Conservation (phyloP, 306 rosid species). For the Hippophae rhamnoides region DNA sequence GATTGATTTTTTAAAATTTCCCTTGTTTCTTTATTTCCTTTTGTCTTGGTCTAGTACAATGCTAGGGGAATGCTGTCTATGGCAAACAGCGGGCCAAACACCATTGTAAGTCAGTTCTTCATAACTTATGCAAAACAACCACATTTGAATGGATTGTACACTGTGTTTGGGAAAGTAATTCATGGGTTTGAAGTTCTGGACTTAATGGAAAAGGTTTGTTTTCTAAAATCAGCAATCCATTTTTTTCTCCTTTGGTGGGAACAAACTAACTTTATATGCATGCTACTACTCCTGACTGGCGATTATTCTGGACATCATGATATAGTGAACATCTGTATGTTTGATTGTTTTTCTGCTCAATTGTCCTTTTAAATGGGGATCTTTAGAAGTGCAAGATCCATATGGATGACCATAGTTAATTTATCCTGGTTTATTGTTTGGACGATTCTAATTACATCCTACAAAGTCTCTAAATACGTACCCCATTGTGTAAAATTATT, state of each 20-base stretch:
- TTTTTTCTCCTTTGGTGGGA: neutral
- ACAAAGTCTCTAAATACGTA: too few relatives aligned
- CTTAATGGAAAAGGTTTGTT: slow-evolving; percentile 76
- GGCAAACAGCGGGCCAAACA: slow-evolving; percentile 96
- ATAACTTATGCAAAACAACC: slow-evolving; percentile 74
- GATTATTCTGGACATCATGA: neutral
- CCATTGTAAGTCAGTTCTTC: slow-evolving; percentile 96
- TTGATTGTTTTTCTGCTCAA: neutral
- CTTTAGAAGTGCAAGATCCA: too few relatives aligned
- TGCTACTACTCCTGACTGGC: neutral
- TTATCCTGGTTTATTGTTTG: too few relatives aligned
- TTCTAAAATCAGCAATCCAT: neutral
- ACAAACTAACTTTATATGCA: neutral
- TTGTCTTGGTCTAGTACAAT: slow-evolving; percentile 57
- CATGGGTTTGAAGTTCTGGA: slow-evolving; percentile 98
- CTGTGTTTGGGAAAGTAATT: slow-evolving; percentile 82
- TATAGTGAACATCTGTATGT: neutral
- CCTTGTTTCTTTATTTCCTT: neutral
- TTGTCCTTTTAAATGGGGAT: too few relatives aligned
- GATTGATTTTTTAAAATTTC: neutral
- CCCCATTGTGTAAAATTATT: too few relatives aligned
- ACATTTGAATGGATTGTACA: slow-evolving; percentile 76
- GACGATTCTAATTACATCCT: too few relatives aligned
- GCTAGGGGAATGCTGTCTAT: slow-evolving; percentile 84
- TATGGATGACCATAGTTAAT: too few relatives aligned